phyloP scores from a whole-genome alignment of 805 yeast species.

The Kurtzmaniella fragi region DNA sequence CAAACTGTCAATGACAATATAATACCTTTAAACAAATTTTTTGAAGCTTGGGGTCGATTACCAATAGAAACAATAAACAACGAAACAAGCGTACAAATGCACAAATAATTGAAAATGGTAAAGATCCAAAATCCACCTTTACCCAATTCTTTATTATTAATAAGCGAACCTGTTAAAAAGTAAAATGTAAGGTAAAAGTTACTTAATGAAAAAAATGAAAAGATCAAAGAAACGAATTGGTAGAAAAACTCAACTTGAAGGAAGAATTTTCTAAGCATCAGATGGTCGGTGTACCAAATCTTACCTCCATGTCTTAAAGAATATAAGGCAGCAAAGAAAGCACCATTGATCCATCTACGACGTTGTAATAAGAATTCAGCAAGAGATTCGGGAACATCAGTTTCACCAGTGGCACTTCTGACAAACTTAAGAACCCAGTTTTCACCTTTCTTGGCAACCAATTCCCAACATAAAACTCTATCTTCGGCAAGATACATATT shows the following conservation, averaged over 20 bases:
- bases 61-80: slow-evolving; percentile 93
- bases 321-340: slow-evolving; percentile 90
- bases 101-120: slow-evolving; percentile 78
- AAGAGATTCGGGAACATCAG: slow-evolving; percentile 88
- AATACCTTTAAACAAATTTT: slow-evolving; percentile 64
- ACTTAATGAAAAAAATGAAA: slow-evolving; percentile 89
- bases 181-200: slow-evolving; percentile 91
- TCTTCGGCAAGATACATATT: slow-evolving; percentile 98
- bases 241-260: slow-evolving; percentile 77
- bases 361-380: slow-evolving; percentile 88
- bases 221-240: slow-evolving; percentile 72
- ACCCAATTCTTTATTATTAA: slow-evolving; percentile 40
- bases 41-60: slow-evolving; percentile 95
- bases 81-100: slow-evolving; percentile 78
- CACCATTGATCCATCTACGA: slow-evolving; percentile 95
- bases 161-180: slow-evolving; percentile 83
- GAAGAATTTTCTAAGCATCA: slow-evolving; percentile 59
- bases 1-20: slow-evolving; percentile 73
- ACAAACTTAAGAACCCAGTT: slow-evolving; percentile 91
- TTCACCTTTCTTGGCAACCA: slow-evolving; percentile 77
- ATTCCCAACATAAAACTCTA: slow-evolving; percentile 93
- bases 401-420: slow-evolving; percentile 89
- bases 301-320: slow-evolving; percentile 72
- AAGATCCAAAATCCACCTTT: slow-evolving; percentile 81
- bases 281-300: slow-evolving; percentile 78